These are phyloP conservation scores for Filosporella fistucella DNA, from an alignment of 495 filamentous ascomycete species.

Conservation along the genomic window DNA sequence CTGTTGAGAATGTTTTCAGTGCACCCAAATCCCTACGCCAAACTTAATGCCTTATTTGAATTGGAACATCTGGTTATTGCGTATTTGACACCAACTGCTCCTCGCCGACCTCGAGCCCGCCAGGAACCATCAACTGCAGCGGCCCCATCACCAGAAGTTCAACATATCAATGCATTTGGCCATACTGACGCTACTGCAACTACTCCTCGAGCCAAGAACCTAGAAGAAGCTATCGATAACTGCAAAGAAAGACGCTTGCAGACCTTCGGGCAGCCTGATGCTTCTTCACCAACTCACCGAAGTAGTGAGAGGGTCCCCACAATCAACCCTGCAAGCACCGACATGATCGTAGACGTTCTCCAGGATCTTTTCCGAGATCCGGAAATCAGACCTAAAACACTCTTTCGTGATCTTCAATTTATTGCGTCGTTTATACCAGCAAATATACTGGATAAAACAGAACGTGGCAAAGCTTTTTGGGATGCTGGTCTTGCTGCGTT, in stretches of 20 bases:
- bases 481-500: conserved; percentile 87
- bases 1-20: conserved; percentile 84
- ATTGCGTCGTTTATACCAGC: conserved; percentile 89
- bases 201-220: conserved; percentile 31
- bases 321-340: conserved; percentile 49
- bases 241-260: conserved; percentile 65
- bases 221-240: conserved; percentile 65
- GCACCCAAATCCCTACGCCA: conserved; percentile 82
- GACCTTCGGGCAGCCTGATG: conserved; percentile 33
- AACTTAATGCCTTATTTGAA: conserved; percentile 79
- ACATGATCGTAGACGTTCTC: conserved; percentile 74
- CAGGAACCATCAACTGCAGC: conserved; percentile 27
- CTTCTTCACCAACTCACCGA: conserved; percentile 25
- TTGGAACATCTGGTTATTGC: conserved; percentile 77
- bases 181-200: conserved; percentile 12
- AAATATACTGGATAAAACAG: conserved; percentile 75
- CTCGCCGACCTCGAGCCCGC: conserved; percentile 19
- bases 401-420: conserved; percentile 94
- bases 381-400: conserved; percentile 76
- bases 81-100: conserved; percentile 52
- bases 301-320: conserved; percentile 31
- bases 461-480: conserved; percentile 90
- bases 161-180: conserved; percentile 24
- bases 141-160: conserved; percentile 27
- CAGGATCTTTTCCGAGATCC: conserved; percentile 73